A percentile compares a stretch with the other conserved stretches of the same genome.
Conservation (phyloP, 2,329 filamentous ascomycete genomes). For the Lecanosticta acicola region DNA sequence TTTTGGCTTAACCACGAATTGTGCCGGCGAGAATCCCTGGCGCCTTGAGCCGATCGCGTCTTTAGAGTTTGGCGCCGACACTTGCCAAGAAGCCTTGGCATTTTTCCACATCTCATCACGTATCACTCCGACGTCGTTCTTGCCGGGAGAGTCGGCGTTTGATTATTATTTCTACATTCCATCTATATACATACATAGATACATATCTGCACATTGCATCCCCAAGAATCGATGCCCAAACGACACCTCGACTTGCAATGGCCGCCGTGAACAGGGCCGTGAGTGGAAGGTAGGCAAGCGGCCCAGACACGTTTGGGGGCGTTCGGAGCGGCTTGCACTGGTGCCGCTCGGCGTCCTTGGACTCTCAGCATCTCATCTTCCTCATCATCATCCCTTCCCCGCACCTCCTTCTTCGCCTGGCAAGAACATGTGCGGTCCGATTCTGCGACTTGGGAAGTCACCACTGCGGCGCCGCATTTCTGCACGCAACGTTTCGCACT, state of each 20-base stretch:
- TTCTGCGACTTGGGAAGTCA: too few relatives aligned
- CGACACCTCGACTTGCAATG: too few relatives aligned
- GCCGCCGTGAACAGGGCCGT: too few relatives aligned
- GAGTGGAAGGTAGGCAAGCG: conserved; percentile 11
- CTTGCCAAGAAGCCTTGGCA: too few relatives aligned
- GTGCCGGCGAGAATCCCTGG: neutral
- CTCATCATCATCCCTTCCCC: neutral
- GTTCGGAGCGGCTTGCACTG: conserved; percentile 10
- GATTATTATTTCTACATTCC: too few relatives aligned
- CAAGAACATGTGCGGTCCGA: too few relatives aligned
- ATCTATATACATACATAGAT: neutral
- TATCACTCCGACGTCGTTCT: too few relatives aligned
- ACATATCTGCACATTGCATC: too few relatives aligned
- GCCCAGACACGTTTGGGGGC: conserved; percentile 17
- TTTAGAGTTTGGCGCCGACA: neutral
- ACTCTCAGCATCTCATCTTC: neutral
- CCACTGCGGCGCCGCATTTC: neutral
- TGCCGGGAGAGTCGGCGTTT: too few relatives aligned
- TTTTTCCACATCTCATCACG: too few relatives aligned
- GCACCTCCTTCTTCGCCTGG: neutral
- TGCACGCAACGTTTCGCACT: neutral
- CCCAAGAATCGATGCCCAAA: too few relatives aligned
- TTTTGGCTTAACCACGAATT: neutral
- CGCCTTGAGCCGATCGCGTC: neutral
- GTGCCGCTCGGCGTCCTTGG: conserved; percentile 2